Evolutionary conservation across 306 rosid species (phyloP).

Genomic region (Neltuma alba): DNA sequence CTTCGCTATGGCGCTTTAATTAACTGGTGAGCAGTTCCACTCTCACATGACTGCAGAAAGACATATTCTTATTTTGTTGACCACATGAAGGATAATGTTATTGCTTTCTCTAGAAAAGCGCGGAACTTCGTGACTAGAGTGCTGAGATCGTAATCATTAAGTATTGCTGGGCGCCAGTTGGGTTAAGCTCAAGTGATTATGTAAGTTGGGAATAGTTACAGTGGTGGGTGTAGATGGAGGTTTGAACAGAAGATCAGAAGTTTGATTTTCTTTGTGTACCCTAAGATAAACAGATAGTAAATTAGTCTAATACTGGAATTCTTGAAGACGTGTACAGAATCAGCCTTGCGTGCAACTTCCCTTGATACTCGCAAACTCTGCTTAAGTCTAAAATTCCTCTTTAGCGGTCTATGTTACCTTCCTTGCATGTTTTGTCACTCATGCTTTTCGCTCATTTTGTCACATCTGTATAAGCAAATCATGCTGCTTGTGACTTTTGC

Average conservation of each 20-base stretch:
- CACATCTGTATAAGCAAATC: conserved; percentile 23
- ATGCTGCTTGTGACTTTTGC: conserved; percentile 17
- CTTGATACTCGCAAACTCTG: neutral
- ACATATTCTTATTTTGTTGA: neutral
- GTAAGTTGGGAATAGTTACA: neutral
- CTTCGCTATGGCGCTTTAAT: neutral
- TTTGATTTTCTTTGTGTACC: neutral
- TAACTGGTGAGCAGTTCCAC: neutral
- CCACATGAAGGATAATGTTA: neutral
- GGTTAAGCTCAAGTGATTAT: neutral
- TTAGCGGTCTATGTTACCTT: conserved; percentile 1
- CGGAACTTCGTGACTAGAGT: neutral
- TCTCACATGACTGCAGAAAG: neutral
- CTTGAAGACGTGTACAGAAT: neutral
- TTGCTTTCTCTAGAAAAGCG: neutral
- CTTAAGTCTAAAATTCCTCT: neutral
- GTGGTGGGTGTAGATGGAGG: neutral
- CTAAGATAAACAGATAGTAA: neutral
- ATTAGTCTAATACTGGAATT: neutral
- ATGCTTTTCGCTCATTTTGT: conserved; percentile 2
- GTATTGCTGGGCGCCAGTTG: neutral
- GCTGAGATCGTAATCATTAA: neutral
- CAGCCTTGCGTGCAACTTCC: neutral
- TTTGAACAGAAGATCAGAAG: neutral
- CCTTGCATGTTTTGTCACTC: conserved; percentile 10